Conservation (phyloP, 2,329 filamentous ascomycete genomes). For the Raffaelea arxii region DNA sequence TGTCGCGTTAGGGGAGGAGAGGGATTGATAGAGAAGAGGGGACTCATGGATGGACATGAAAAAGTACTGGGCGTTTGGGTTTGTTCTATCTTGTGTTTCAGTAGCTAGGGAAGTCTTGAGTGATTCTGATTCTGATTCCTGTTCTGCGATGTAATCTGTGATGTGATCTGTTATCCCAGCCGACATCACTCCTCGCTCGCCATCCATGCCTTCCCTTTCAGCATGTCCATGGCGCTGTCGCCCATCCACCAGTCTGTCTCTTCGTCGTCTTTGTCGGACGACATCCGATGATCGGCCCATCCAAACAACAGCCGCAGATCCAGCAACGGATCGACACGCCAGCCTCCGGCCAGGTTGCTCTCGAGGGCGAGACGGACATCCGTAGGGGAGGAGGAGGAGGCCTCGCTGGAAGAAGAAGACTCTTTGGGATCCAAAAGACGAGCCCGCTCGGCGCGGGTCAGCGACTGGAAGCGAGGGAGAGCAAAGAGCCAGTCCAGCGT, state of each 20-base stretch:
- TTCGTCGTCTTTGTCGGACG: conserved; percentile 15
- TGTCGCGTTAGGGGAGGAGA: conserved; percentile 25
- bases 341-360: conserved; percentile 32
- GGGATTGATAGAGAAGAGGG: not conserved
- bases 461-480: conserved; percentile 42
- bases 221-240: conserved; percentile 42
- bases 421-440: too few relatives aligned
- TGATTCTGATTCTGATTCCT: not conserved
- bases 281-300: conserved; percentile 39
- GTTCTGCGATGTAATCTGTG: not conserved
- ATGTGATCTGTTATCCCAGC: not conserved
- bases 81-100: not conserved
- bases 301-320: conserved; percentile 44
- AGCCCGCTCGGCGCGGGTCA: conserved; percentile 57
- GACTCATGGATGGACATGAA: not conserved
- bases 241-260: conserved; percentile 42
- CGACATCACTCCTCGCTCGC: conserved; percentile 29
- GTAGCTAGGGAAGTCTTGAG: not conserved
- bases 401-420: too few relatives aligned
- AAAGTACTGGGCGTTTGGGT: not conserved
- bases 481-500: conserved; percentile 69
- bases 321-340: too few relatives aligned
- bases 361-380: conserved; percentile 64
- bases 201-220: conserved; percentile 47
- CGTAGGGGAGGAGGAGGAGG: too few relatives aligned